phyloP scores from a whole-genome alignment of 164 flowering plant genomes.

The Vitis labrusca region DNA sequence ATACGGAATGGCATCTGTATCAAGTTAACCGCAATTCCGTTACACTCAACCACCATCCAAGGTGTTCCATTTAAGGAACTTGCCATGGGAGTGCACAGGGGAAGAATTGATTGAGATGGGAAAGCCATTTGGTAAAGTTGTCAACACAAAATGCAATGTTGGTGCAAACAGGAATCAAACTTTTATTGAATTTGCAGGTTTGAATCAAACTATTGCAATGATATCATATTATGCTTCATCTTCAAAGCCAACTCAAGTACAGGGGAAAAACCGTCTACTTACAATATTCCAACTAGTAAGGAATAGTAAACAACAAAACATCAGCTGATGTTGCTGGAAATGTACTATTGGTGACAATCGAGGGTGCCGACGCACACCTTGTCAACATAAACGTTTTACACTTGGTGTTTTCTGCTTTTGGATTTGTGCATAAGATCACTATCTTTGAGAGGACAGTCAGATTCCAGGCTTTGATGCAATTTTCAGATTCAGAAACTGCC shows the following conservation, averaged over 20 bases:
- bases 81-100: conserved; percentile 96
- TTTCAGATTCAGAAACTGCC: conserved; percentile 83
- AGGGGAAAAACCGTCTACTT: conserved; percentile 95
- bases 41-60: conserved; percentile 93
- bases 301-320: conserved; percentile 91
- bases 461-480: conserved; percentile 93
- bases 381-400: conserved; percentile 96
- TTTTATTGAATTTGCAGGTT: conserved; percentile 86
- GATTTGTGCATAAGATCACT: conserved; percentile 94
- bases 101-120: conserved; percentile 90
- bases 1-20: conserved; percentile 74
- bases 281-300: conserved; percentile 95
- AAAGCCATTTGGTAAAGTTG: conserved; percentile 91
- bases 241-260: conserved; percentile 95
- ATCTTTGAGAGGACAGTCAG: conserved; percentile 99
- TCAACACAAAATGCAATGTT: conserved; percentile 94
- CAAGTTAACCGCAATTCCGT: conserved; percentile 90
- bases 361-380: conserved; percentile 81
- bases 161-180: conserved; percentile 94
- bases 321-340: conserved; percentile 92
- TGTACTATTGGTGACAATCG: conserved; percentile 92
- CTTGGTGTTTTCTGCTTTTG: conserved; percentile 98
- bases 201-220: conserved; percentile 96
- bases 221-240: conserved; percentile 94
- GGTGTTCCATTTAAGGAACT: conserved; percentile 93